Evolutionary conservation across 495 filamentous ascomycete species (phyloP).

Genomic region (Penicillium arizonense): DNA sequence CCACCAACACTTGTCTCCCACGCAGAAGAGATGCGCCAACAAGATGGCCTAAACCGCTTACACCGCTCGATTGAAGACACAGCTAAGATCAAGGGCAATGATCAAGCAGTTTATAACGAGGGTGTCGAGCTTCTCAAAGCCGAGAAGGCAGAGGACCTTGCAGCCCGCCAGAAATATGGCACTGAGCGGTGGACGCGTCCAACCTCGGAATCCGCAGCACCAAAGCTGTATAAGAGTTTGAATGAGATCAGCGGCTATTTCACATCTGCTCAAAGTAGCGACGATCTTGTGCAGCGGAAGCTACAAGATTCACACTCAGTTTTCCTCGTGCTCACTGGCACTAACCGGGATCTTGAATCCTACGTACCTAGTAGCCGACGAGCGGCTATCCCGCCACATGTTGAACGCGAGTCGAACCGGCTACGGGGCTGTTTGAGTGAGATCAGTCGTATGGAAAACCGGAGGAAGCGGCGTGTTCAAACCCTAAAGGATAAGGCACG

Average conservation of each 20-base stretch:
- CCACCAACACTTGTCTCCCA: conserved; percentile 81
- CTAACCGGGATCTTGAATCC: conserved; percentile 76
- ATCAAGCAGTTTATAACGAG: conserved; percentile 74
- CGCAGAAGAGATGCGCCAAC: conserved; percentile 93
- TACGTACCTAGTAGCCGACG: conserved; percentile 85
- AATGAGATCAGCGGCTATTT: conserved; percentile 86
- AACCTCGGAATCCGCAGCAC: conserved; percentile 64
- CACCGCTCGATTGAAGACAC: conserved; percentile 80
- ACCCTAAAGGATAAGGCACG: conserved; percentile 72
- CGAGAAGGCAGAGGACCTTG: conserved; percentile 81
- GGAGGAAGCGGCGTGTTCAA: conserved; percentile 74
- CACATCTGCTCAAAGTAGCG: conserved; percentile 77
- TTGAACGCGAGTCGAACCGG: conserved; percentile 74
- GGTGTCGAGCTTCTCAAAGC: conserved; percentile 70
- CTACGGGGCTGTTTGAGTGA: conserved; percentile 80
- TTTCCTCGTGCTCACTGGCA: conserved; percentile 70
- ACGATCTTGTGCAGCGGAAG: conserved; percentile 77
- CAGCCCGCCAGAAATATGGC: conserved; percentile 73
- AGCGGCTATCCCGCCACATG: conserved; percentile 70
- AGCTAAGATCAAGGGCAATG: conserved; percentile 75
- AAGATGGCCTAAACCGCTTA: conserved; percentile 75
- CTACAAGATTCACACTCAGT: conserved; percentile 71
- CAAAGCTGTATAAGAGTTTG: conserved; percentile 72
- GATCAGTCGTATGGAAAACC: conserved; percentile 73
- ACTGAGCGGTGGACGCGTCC: conserved; percentile 82